Evolutionary conservation across 2,329 filamentous ascomycete genomes (phyloP).

Genomic region (Trichoderma sp.): DNA sequence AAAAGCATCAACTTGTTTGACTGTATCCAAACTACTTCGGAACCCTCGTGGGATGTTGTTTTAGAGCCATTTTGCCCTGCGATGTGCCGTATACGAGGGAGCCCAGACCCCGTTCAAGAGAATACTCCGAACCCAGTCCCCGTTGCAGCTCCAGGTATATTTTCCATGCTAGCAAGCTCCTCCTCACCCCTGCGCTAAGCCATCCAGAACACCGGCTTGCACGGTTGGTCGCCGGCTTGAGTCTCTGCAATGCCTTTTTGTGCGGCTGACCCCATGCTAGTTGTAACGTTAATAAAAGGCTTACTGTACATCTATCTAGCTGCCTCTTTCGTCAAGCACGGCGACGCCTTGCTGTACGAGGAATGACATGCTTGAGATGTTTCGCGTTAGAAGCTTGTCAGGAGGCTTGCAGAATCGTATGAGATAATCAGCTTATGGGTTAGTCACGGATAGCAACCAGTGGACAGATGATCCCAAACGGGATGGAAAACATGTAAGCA

Average conservation of each 20-base stretch:
- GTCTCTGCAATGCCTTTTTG: background rate
- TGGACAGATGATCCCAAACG: background rate
- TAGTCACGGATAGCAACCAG: background rate
- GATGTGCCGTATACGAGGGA: background rate
- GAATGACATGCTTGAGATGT: background rate
- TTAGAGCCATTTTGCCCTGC: background rate
- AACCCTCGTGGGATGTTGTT: background rate
- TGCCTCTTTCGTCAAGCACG: constrained; percentile 5
- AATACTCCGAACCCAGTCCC: background rate
- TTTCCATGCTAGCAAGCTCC: background rate
- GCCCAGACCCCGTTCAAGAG: background rate
- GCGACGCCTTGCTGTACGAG: background rate
- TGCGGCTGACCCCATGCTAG: background rate
- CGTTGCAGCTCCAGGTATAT: background rate
- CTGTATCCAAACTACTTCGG: background rate
- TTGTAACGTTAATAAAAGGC: constrained; percentile 16
- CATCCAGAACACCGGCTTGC: background rate
- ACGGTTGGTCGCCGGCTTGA: background rate
- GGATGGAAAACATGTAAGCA: background rate
- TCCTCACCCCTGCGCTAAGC: background rate
- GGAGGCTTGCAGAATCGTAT: background rate
- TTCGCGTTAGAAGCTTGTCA: background rate
- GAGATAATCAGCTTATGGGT: background rate
- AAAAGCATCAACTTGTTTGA: background rate
- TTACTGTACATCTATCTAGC: constrained; percentile 4